Percentiles rank a stretch among this genome's conserved stretches.
Conservation (phyloP, 176 grass and related monocot species). For the Saccharum spontaneum region DNA sequence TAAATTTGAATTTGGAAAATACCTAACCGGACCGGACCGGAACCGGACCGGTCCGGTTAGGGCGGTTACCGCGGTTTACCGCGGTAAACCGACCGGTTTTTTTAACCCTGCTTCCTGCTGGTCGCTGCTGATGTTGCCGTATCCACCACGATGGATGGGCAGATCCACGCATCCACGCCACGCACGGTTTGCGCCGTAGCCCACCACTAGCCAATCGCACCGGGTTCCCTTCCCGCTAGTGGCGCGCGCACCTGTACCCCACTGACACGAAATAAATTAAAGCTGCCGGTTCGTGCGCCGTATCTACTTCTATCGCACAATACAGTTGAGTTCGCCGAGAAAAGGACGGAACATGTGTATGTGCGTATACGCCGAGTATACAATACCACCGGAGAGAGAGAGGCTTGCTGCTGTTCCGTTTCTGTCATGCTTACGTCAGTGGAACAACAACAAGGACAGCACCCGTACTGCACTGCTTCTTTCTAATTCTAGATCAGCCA, state of each 20-base stretch:
- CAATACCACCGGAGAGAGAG: no score
- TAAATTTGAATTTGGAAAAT: no score
- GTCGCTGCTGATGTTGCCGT: background rate
- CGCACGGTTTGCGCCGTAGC: background rate
- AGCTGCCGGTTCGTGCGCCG: background rate
- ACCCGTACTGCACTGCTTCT: background rate
- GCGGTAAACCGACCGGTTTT: no score
- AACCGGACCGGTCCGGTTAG: no score
- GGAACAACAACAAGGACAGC: background rate
- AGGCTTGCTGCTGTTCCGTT: background rate
- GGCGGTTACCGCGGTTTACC: no score
- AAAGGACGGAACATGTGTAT: background rate
- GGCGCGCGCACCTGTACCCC: conserved; percentile 37
- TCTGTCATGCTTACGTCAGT: conserved; percentile 30
- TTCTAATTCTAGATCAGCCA: no score
- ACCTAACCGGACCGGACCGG: no score
- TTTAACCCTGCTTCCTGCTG: no score
- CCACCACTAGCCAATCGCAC: background rate
- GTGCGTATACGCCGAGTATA: no score
- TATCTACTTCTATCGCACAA: background rate
- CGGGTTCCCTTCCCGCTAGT: background rate
- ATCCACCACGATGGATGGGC: background rate
- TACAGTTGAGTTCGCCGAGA: background rate
- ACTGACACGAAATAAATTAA: background rate
- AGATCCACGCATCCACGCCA: background rate